Evolutionary conservation across 1,139 yeast genomes (phyloP), one percentile per base, ranked within the genome.

Genomic region (Fermentozyma sake): DNA sequence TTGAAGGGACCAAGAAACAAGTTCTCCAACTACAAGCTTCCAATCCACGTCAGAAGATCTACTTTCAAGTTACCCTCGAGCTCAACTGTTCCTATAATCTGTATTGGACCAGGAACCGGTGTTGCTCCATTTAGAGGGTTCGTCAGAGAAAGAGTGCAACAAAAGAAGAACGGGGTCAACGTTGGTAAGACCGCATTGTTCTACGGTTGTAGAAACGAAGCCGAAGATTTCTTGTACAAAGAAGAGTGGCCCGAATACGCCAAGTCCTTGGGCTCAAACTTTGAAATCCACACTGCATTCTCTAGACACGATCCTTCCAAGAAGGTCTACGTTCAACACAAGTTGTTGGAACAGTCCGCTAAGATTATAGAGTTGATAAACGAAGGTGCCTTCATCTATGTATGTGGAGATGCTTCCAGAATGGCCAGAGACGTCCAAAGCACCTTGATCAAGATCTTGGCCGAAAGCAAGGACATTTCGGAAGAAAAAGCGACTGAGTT

Each of bases 81-180:
- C 50, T 80, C 94, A 16, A 57, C 74, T 10, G 77, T 81, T 24
- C 96, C 98, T 6, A 72, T 91, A 18, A 85, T 91, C 44, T 76
- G 89, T 81, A 72, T 91, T 51, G 98, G 98, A 20, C 97, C 98
- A 26, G 98, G 98, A 41, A 91, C 98, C 6, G 98, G 98, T 52
- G 91, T 91, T 32, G 97, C 98, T 7, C 98, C 98, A 36, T 82
- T 91, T 65, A 80, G 97, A 59, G 96, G 95, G 3, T 87, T 91
- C 42, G 59, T 91, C 22, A 79, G 94, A 57, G 96, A 87, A 56
- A 79, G 93, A 47, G 81, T 56, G 11, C 53, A 61, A 12, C 53
- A 55, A 25, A 73, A 27, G 32, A 38, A 47, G 30, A 41, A 43
- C 15, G 68, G 68, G 31, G 58, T 62, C 14, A 75, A 72, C 15